Percentiles rank a stretch among this genome's conserved stretches.
Conservation (phyloP, 352 stramenopile species). For the Aphanomyces stellatus region DNA sequence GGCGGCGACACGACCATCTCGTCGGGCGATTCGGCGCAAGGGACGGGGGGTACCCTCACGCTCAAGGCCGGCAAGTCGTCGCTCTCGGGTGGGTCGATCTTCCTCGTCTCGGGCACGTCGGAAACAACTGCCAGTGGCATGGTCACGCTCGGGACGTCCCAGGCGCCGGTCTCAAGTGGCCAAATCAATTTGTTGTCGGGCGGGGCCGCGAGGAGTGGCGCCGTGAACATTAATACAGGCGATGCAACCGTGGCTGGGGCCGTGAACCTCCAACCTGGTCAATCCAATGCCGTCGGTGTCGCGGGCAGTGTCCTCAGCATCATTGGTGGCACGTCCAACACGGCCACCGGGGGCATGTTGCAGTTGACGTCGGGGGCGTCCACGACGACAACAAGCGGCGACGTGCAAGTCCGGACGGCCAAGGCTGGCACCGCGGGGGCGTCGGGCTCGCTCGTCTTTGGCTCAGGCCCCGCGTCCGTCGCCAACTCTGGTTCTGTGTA, state of each 20-base stretch:
- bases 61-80: constrained; percentile 35
- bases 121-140: constrained; percentile 37
- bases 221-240: constrained; percentile 32
- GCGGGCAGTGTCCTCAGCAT: constrained; percentile 16
- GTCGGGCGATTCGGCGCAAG: constrained; percentile 52
- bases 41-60: constrained; percentile 50
- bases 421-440: background rate
- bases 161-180: constrained; percentile 30
- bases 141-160: constrained; percentile 32
- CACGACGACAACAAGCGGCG: background rate
- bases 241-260: constrained; percentile 26
- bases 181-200: constrained; percentile 39
- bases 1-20: constrained; percentile 60
- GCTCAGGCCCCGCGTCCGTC: background rate
- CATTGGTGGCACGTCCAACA: constrained; percentile 1
- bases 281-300: constrained; percentile 15
- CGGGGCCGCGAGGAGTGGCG: constrained; percentile 34
- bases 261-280: constrained; percentile 36
- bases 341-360: constrained; percentile 1
- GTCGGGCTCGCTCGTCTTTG: constrained; percentile 15
- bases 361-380: background rate
- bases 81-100: constrained; percentile 43
- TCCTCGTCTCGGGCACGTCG: constrained; percentile 34
- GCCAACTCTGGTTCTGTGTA: background rate
- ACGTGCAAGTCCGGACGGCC: background rate